A percentile compares a stretch with the other conserved stretches of the same genome.
Conservation (phyloP, 768 basidiomycete species). For the Calvatia gigantea region DNA sequence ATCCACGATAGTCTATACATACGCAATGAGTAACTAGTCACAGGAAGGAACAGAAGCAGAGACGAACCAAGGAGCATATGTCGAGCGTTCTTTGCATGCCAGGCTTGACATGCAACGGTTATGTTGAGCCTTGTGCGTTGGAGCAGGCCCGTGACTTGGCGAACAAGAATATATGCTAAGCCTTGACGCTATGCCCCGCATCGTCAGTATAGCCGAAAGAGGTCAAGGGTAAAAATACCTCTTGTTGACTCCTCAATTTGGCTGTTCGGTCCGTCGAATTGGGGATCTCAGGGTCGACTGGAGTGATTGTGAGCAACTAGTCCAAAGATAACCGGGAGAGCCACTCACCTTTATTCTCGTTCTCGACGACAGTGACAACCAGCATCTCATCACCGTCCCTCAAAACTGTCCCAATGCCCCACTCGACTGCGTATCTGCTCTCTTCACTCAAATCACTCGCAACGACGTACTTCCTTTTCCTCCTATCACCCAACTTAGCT, state of each 20-base stretch:
- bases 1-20: constrained; percentile 72
- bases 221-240: constrained; percentile 48
- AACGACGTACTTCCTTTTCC: constrained; percentile 75
- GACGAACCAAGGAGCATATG: constrained; percentile 79
- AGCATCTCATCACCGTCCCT: constrained; percentile 94
- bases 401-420: constrained; percentile 95
- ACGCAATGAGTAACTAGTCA: neutral
- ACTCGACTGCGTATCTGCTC: constrained; percentile 92
- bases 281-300: constrained; percentile 68
- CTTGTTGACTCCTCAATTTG: constrained; percentile 88
- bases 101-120: constrained; percentile 86
- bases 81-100: constrained; percentile 93
- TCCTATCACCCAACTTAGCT: constrained; percentile 46
- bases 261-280: constrained; percentile 70
- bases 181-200: constrained; percentile 67
- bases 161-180: constrained; percentile 80
- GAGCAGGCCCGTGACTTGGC: constrained; percentile 85
- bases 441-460: constrained; percentile 96
- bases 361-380: constrained; percentile 89
- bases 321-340: neutral
- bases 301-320: constrained; percentile 8
- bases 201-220: neutral
- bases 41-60: neutral
- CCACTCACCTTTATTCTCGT: constrained; percentile 77
- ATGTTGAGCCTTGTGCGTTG: constrained; percentile 90